A percentile compares a stretch with the other conserved stretches of the same genome.
phyloP scores from a whole-genome alignment of 176 grass and related monocot genomes.

The Chrysopogon serrulatus region DNA sequence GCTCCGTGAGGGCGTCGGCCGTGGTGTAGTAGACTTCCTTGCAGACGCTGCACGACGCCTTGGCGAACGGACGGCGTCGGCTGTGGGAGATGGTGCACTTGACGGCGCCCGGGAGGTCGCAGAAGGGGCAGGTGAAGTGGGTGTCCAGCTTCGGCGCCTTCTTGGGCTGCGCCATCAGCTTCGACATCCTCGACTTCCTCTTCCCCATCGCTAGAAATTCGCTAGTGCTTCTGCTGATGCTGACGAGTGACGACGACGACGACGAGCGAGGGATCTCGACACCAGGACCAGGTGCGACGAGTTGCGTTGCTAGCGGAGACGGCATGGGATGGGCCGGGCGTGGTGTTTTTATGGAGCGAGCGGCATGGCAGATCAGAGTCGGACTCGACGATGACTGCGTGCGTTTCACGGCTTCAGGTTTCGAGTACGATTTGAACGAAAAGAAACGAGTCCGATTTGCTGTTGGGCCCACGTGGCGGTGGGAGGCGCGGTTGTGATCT shows the following conservation, averaged over 20 bases:
- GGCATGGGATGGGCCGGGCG: too few relatives aligned
- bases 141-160: background rate
- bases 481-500: too few relatives aligned
- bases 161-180: background rate
- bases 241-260: too few relatives aligned
- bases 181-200: background rate
- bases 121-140: conserved; percentile 18
- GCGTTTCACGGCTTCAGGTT: background rate
- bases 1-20: background rate
- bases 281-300: too few relatives aligned
- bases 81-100: background rate
- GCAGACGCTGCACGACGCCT: background rate
- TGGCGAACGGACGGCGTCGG: background rate
- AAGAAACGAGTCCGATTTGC: too few relatives aligned
- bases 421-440: too few relatives aligned
- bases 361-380: too few relatives aligned
- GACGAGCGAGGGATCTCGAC: too few relatives aligned
- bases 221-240: background rate
- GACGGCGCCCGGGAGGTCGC: background rate
- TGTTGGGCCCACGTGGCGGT: too few relatives aligned
- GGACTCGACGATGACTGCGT: background rate
- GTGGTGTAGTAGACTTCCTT: background rate
- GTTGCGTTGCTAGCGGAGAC: too few relatives aligned
- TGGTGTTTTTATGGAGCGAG: too few relatives aligned
- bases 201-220: background rate